A percentile compares a stretch with the other conserved stretches of the same genome.
phyloP scores from a whole-genome alignment of 2,329 filamentous ascomycete species.

The Tolypocladium tropicale region DNA sequence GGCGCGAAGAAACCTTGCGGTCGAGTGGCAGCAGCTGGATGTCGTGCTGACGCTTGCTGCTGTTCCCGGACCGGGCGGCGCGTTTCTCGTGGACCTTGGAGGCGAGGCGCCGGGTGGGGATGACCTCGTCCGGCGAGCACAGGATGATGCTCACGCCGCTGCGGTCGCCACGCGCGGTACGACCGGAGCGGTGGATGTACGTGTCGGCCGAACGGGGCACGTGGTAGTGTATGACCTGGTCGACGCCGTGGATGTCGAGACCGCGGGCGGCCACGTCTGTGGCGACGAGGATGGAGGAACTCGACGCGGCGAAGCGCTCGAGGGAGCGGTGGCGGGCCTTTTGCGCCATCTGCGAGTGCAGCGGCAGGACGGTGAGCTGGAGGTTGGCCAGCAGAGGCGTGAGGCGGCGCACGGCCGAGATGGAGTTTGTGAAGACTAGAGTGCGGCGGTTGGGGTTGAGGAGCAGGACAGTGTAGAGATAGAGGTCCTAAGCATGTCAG shows the following conservation, averaged over 20 bases:
- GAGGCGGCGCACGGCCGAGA: slow-evolving; percentile 80
- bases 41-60: slow-evolving; percentile 37
- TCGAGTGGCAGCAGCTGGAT: slow-evolving; percentile 79
- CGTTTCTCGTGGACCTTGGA: slow-evolving; percentile 71
- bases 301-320: slow-evolving; percentile 69
- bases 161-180: slow-evolving; percentile 75
- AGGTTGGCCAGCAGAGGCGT: slow-evolving; percentile 77
- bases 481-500: slow-evolving; percentile 57
- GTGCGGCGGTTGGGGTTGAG: slow-evolving; percentile 73
- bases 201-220: slow-evolving; percentile 83
- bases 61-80: slow-evolving; percentile 33
- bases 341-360: slow-evolving; percentile 93
- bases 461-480: slow-evolving; percentile 78
- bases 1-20: slow-evolving; percentile 61
- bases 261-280: slow-evolving; percentile 91
- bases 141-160: slow-evolving; percentile 77
- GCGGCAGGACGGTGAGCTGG: slow-evolving; percentile 60
- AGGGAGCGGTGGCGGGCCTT: slow-evolving; percentile 90
- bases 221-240: slow-evolving; percentile 91
- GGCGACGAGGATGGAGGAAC: slow-evolving; percentile 67
- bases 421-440: slow-evolving; percentile 92
- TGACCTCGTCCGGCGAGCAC: slow-evolving; percentile 84
- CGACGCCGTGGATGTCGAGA: slow-evolving; percentile 83
- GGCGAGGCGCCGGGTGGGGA: slow-evolving; percentile 71
- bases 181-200: slow-evolving; percentile 91